phyloP scores from a whole-genome alignment of 2,329 filamentous ascomycete species.

The Dryadomyces quercivorus region DNA sequence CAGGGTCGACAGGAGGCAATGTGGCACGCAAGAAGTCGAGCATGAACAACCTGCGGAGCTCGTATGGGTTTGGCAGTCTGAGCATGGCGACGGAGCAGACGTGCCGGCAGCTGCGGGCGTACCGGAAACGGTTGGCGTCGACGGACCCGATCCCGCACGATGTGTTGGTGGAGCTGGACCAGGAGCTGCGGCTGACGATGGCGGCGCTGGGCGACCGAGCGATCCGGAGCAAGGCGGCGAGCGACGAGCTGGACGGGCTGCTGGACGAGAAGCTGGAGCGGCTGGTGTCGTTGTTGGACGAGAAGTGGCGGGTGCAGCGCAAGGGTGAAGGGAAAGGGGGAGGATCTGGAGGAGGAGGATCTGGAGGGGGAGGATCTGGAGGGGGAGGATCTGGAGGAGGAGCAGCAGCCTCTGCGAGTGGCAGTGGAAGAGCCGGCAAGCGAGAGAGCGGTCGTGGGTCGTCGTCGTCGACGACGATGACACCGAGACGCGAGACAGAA shows the following conservation, averaged over 20 bases:
- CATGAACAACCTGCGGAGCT: constrained; percentile 3
- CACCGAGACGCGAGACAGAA: background rate
- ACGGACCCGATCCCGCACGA: constrained; percentile 42
- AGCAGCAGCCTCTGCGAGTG: background rate
- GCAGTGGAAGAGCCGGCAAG: background rate
- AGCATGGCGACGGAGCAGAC: constrained; percentile 54
- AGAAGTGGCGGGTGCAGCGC: constrained; percentile 44
- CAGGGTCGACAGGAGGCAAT: background rate
- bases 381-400: background rate
- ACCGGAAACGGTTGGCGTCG: constrained; percentile 49
- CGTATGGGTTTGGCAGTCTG: constrained; percentile 37
- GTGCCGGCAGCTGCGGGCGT: constrained; percentile 48
- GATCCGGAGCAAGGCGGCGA: constrained; percentile 38
- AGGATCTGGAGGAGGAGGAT: background rate
- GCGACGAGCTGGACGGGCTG: constrained; percentile 49
- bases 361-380: background rate
- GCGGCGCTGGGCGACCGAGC: constrained; percentile 47
- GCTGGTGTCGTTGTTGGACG: constrained; percentile 52
- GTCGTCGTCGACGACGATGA: background rate
- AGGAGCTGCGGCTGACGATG: constrained; percentile 50
- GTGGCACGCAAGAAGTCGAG: constrained; percentile 31
- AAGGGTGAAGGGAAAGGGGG: background rate
- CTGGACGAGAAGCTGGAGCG: constrained; percentile 54
- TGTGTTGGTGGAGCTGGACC: constrained; percentile 48
- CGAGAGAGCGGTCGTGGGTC: background rate